Base-by-base conservation (phyloP, 805 yeast genomes). In the Saccharomycopsis sp. region DNA sequence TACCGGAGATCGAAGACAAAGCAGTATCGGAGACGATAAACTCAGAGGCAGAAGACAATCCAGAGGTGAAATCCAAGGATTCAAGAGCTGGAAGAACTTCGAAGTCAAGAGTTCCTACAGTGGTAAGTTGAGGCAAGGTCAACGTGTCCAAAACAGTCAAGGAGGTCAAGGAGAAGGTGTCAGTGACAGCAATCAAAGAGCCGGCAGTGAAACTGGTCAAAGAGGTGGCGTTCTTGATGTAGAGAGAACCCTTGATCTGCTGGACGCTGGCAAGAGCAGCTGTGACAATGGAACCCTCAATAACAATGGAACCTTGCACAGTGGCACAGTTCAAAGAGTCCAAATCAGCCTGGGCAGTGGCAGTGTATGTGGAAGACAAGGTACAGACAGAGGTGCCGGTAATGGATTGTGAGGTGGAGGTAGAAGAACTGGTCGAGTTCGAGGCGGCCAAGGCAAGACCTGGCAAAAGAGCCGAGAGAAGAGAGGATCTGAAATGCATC, bases 11-110 rank as follows among this genome's bases (percentile, higher is more conserved):
- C 55, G 85, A 75, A 68, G 78, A 78, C 70, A 88, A 78, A 66
- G 83, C 78, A 64, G 94, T 87, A 76, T 88, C 92, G 56, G 93
- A 81, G 68, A 88, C 80, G 71, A 77, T 71, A 66, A 93, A 79
- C 59, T 81, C 74, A 70, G 83, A 81, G 70, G 96, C 92, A 66
- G 84, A 78, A 67, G 88, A 79, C 69, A 94, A 82, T 73, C 88
- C 88, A 53, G 76, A 64, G 69, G 78, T 73, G 74, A 93, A 87
- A 74, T 86, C 84, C 66, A 91, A 81, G 57, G 74, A 69, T 65
- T 77, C 73, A 69, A 93, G 83, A 66, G 91, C 93, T 70, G 97
- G 97, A 72, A 94, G 81, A 66, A 97, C 90, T 69, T 82, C 80
- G 77, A 88, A 85, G 73, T 78, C 75, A 69, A 94, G 82, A 58